Percentiles rank a stretch among this genome's conserved stretches.
Evolutionary conservation across 31 red algal species (phyloP).

Genomic region (Porphyra umbilicalis): DNA sequence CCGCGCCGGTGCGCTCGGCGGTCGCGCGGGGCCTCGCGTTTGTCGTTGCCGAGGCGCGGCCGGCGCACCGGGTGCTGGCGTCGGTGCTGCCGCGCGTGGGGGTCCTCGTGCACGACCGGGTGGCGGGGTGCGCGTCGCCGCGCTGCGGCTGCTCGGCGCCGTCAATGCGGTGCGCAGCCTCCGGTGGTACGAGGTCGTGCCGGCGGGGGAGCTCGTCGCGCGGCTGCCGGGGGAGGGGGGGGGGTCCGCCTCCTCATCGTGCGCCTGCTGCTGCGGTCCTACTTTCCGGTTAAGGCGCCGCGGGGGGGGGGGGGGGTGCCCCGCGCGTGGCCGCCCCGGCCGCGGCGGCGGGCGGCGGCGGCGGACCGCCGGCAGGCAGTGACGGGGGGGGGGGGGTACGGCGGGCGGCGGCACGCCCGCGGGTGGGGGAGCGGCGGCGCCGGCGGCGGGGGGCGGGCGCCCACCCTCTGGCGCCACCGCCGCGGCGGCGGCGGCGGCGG

Average conservation of each 20-base stretch:
- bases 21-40: constrained; percentile 35
- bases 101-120: constrained; percentile 28
- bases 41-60: constrained; percentile 18
- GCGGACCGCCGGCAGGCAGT: background rate
- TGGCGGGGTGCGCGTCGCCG: constrained; percentile 27
- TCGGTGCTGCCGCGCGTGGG: constrained; percentile 18
- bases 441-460: background rate
- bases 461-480: background rate
- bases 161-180: constrained; percentile 20
- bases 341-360: background rate
- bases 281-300: constrained; percentile 22
- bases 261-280: constrained; percentile 24
- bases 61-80: constrained; percentile 23
- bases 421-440: background rate
- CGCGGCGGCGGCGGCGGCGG: too few relatives aligned
- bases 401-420: background rate
- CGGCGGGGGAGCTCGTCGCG: constrained; percentile 33
- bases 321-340: background rate
- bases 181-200: constrained; percentile 41
- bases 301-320: background rate
- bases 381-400: too few relatives aligned
- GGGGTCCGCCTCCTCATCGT: constrained; percentile 19
- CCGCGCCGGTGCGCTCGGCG: constrained; percentile 24
- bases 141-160: constrained; percentile 16
- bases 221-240: constrained; percentile 21